These are phyloP conservation scores for Plantago lanceolata DNA, from an alignment of 305 asterid species.

Conservation along the genomic window DNA sequence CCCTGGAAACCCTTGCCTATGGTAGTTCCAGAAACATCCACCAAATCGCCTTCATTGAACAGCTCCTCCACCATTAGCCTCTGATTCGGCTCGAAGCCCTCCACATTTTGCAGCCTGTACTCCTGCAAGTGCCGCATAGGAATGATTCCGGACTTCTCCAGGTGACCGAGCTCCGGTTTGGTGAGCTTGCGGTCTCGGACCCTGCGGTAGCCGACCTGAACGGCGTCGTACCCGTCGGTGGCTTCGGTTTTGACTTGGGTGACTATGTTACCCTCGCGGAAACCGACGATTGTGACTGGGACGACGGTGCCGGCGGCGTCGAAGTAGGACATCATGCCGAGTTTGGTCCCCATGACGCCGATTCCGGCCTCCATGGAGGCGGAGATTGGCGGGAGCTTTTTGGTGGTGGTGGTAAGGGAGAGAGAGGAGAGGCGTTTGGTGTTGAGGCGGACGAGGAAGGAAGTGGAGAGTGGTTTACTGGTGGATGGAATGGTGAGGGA, in stretches of 20 bases:
- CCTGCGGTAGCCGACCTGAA: constrained; percentile 83
- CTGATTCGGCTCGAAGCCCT: constrained; percentile 79
- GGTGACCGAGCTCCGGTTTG: constrained; percentile 88
- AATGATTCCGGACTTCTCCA: constrained; percentile 81
- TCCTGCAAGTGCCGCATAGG: constrained; percentile 90
- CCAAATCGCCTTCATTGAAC: constrained; percentile 81
- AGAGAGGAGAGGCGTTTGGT: constrained; percentile 36
- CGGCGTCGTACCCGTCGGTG: constrained; percentile 79
- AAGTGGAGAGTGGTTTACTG: constrained; percentile 33
- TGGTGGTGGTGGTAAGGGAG: constrained; percentile 39
- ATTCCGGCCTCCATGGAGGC: constrained; percentile 88
- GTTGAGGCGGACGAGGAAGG: constrained; percentile 46
- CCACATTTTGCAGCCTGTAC: constrained; percentile 58
- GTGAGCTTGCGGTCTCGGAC: constrained; percentile 76
- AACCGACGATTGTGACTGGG: constrained; percentile 91
- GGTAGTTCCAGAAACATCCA: constrained; percentile 82
- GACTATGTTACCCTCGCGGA: constrained; percentile 81
- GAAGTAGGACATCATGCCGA: constrained; percentile 92
- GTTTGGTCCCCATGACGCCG: constrained; percentile 83
- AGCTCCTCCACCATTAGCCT: constrained; percentile 52
- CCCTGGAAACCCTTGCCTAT: constrained; percentile 98
- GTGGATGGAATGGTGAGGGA: constrained; percentile 35
- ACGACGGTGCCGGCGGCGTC: constrained; percentile 62
- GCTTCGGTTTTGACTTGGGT: constrained; percentile 77
- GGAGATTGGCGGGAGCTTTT: constrained; percentile 31